Evolutionary conservation across 441 rosid genomes (phyloP).

Genomic region (Arabidopsis hybrid): DNA sequence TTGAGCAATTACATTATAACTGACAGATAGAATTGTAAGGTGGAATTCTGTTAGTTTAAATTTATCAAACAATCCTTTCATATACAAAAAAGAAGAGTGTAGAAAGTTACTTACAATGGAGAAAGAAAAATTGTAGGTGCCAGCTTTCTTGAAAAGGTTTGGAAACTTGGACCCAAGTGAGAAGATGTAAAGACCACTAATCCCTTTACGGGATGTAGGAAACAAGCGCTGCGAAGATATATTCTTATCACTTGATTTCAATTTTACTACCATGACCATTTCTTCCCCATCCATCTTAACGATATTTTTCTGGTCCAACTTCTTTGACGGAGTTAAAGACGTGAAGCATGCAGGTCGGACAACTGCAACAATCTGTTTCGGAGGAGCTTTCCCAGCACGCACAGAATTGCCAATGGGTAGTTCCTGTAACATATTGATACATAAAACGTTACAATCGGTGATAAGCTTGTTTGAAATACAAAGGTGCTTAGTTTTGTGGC

Average conservation of each 20-base stretch:
- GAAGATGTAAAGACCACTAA: slow-evolving; percentile 69
- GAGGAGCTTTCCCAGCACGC: slow-evolving; percentile 60
- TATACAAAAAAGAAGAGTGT: slow-evolving; percentile 2
- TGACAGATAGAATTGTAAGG: neutral
- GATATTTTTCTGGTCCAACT: slow-evolving; percentile 64
- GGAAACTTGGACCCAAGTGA: slow-evolving; percentile 46
- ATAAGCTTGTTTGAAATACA: neutral
- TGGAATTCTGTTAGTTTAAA: neutral
- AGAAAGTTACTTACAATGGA: slow-evolving; percentile 53
- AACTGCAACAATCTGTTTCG: slow-evolving; percentile 71
- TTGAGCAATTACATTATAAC: slow-evolving; percentile 21
- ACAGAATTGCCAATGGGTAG: slow-evolving; percentile 49
- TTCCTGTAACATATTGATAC: slow-evolving; percentile 49
- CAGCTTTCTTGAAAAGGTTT: slow-evolving; percentile 55
- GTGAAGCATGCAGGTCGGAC: slow-evolving; percentile 62
- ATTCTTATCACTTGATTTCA: slow-evolving; percentile 37
- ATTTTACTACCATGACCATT: slow-evolving; percentile 59
- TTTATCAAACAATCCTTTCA: neutral
- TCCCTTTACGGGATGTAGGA: slow-evolving; percentile 53
- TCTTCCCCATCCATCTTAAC: slow-evolving; percentile 48
- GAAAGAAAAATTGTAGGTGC: slow-evolving; percentile 61
- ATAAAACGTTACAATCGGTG: neutral
- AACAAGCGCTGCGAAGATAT: slow-evolving; percentile 37
- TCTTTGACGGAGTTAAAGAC: slow-evolving; percentile 48
- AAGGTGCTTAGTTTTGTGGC: neutral